Evolutionary conservation across 2,329 filamentous ascomycete genomes (phyloP).

Genomic region (Mycogone perniciosa): DNA sequence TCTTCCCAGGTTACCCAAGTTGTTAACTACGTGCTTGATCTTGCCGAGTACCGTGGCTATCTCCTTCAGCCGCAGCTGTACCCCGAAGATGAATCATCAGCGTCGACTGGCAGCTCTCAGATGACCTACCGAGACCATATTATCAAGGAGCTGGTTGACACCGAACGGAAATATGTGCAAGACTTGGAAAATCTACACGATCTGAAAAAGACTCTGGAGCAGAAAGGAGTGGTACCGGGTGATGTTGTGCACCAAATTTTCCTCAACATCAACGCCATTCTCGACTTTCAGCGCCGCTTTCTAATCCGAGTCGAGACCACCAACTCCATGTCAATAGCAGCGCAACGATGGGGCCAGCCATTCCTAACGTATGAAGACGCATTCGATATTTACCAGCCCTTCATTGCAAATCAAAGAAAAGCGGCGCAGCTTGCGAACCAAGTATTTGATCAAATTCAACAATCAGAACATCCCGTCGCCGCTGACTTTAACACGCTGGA

Average conservation of each 20-base stretch:
- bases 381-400: conserved; percentile 91
- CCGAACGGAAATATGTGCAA: conserved; percentile 95
- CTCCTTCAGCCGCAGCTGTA: conserved; percentile 57
- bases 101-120: conserved; percentile 50
- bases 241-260: conserved; percentile 94
- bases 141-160: conserved; percentile 84
- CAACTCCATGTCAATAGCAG: conserved; percentile 68
- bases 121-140: conserved; percentile 79
- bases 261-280: conserved; percentile 86
- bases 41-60: conserved; percentile 70
- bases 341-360: conserved; percentile 91
- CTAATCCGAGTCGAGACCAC: conserved; percentile 94
- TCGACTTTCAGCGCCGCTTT: conserved; percentile 93
- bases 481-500: conserved; percentile 82
- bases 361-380: conserved; percentile 80
- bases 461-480: conserved; percentile 71
- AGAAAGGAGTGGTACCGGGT: conserved; percentile 79
- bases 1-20: conserved; percentile 65
- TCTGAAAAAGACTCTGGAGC: conserved; percentile 82
- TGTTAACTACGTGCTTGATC: conserved; percentile 85
- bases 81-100: conserved; percentile 46
- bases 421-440: conserved; percentile 78
- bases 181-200: conserved; percentile 91
- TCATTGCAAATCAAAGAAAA: conserved; percentile 92
- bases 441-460: conserved; percentile 79